phyloP scores from a whole-genome alignment of 352 stramenopile species.

The Phytopythium helicoides region DNA sequence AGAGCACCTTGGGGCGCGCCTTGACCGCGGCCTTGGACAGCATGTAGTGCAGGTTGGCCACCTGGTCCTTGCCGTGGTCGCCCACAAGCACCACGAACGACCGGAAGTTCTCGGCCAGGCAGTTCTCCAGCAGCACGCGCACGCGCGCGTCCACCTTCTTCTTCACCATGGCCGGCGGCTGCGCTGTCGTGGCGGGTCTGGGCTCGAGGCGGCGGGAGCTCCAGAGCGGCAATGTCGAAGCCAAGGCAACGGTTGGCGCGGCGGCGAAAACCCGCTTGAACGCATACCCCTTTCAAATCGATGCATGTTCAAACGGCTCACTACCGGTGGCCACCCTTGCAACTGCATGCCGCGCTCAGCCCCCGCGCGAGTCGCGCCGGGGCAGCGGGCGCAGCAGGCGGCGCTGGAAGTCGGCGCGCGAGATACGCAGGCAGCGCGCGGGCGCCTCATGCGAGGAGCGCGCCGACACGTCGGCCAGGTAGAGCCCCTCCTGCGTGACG shows the following conservation, averaged over 20 bases:
- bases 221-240: neutral
- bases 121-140: constrained; percentile 96
- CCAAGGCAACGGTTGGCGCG: too few species aligned
- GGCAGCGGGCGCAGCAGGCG: constrained; percentile 29
- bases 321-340: too few species aligned
- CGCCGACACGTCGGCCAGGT: constrained; percentile 33
- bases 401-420: constrained; percentile 45
- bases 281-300: too few species aligned
- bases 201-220: constrained; percentile 2
- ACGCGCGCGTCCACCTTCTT: constrained; percentile 99
- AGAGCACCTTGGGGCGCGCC: constrained; percentile 95
- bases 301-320: too few species aligned
- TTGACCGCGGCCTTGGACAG: constrained; percentile 94
- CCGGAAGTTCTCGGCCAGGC: constrained; percentile 95
- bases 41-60: constrained; percentile 99
- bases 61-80: constrained; percentile 99
- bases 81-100: constrained; percentile 98
- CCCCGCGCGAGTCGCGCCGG: constrained; percentile 14
- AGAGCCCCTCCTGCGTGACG: constrained; percentile 39
- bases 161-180: constrained; percentile 90
- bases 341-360: too few species aligned
- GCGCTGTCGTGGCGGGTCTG: too few species aligned
- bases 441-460: constrained; percentile 19
- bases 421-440: constrained; percentile 28
- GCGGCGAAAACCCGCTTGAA: too few species aligned